Percentiles rank a stretch among this genome's conserved stretches.
Evolutionary conservation across 148 eudicot genomes (phyloP).

Genomic region (Salicornia ramosissima): DNA sequence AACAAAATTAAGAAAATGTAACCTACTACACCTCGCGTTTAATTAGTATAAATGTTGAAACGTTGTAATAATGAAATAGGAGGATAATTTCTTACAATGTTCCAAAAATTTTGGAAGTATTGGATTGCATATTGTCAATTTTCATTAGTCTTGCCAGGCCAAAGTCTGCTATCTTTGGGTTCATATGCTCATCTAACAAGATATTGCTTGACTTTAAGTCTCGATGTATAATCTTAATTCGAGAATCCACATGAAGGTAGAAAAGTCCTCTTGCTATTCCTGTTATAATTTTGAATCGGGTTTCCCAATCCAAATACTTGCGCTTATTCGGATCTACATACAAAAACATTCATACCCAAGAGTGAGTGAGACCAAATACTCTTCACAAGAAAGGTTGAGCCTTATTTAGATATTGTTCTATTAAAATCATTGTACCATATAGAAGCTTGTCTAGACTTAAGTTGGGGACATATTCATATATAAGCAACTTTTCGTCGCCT

Average conservation of each 20-base stretch:
- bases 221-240: slow-evolving; percentile 28
- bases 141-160: slow-evolving; percentile 30
- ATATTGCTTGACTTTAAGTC: slow-evolving; percentile 33
- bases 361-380: no score
- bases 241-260: slow-evolving; percentile 31
- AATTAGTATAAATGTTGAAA: no score
- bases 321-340: slow-evolving; percentile 16
- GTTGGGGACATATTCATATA: slow-evolving; percentile 29
- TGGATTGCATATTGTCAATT: slow-evolving; percentile 14
- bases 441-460: slow-evolving; percentile 23
- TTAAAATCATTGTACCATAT: no score
- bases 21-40: no score
- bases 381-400: no score
- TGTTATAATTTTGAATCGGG: slow-evolving; percentile 22
- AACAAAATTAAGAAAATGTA: no score
- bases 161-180: slow-evolving; percentile 35
- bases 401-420: no score
- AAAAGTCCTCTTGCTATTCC: slow-evolving; percentile 32
- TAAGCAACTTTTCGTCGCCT: slow-evolving; percentile 28
- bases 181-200: slow-evolving; percentile 25
- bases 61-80: no score
- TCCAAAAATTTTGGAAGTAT: slow-evolving; percentile 21
- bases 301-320: slow-evolving; percentile 22
- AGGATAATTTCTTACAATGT: slow-evolving; percentile 30
- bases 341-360: no score